Conservation (phyloP, 1,284 basidiomycete species). For the Ceratobasidium sp. region DNA sequence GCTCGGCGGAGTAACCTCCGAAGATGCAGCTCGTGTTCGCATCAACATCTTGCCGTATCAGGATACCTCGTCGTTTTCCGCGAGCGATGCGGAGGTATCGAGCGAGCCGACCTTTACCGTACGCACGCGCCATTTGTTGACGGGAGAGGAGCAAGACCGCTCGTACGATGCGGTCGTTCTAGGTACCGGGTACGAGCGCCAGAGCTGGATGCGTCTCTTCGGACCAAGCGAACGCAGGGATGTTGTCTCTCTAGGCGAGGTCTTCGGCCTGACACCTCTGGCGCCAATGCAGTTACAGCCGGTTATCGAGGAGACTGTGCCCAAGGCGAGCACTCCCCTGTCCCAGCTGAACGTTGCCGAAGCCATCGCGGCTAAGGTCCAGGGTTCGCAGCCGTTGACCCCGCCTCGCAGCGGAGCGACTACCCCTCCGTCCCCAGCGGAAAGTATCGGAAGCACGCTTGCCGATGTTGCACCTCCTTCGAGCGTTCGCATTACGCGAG, state of each 20-base stretch:
- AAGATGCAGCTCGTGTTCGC: slow-evolving; percentile 27
- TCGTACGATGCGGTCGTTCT: slow-evolving; percentile 65
- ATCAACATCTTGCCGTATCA: slow-evolving; percentile 41
- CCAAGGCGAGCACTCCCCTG: not conserved
- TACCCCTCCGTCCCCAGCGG: slow-evolving; percentile 26
- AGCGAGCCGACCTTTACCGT: slow-evolving; percentile 14
- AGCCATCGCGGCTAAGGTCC: slow-evolving; percentile 8
- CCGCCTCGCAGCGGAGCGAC: slow-evolving; percentile 34
- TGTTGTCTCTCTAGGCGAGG: slow-evolving; percentile 12
- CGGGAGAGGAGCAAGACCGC: slow-evolving; percentile 28
- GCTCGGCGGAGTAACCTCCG: slow-evolving; percentile 17
- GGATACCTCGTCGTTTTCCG: slow-evolving; percentile 10
- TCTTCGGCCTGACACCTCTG: slow-evolving; percentile 35
- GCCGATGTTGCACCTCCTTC: slow-evolving; percentile 31
- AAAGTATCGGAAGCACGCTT: slow-evolving; percentile 16
- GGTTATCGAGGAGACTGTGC: not conserved
- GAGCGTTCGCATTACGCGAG: slow-evolving; percentile 27
- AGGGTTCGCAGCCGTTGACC: slow-evolving; percentile 20
- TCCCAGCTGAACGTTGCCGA: slow-evolving; percentile 17
- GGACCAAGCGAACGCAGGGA: slow-evolving; percentile 39
- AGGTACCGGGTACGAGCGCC: slow-evolving; percentile 68
- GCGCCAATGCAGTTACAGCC: slow-evolving; percentile 29
- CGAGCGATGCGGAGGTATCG: not conserved
- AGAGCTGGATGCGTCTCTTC: slow-evolving; percentile 60
- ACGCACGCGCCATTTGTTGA: slow-evolving; percentile 26